Evolutionary conservation across 192 early-diverging fungal species (phyloP), one percentile per base, ranked within the genome.

Genomic region (Pilobolus umbonatus): DNA sequence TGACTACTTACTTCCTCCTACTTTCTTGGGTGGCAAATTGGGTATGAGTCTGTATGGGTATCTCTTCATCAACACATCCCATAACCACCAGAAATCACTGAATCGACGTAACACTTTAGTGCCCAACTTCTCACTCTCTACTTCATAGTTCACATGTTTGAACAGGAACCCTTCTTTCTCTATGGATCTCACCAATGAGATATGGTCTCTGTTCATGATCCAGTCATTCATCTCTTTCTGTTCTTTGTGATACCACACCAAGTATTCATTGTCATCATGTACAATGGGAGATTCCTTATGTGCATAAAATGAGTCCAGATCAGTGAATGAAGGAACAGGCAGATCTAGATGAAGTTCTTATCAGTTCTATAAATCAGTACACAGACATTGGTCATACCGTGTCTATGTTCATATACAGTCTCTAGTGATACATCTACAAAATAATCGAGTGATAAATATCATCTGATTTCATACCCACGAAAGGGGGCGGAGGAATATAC

Each of bases 41-140:
- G 90, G 86, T 21, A 88, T 76, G 57, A 92, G 85, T 15, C 95
- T 77, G 56, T 80, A 91, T 5, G 92, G 93, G 54, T 95, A 98
- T 58, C 81, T 67, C 54, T 85, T 89, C 25, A 82, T 52, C 1
- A 97, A 69, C 14, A 88, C 75, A 59, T 93, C 89, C 38, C 82
- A 80, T 36, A 97, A 69, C 92, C 92, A 95, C 68, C 81, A 82
- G 72, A 97, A 95, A 71, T 97, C 95, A 53, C 87, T 93, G 68
- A 93, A 97, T 51, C 95, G 82, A 14, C 95, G 84, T 28, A 85
- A 67, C 3, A 93, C 93, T 40, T 59, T 69, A 15, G 73, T 69
- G 30, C 60, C 62, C 10, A 72, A 76, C 25, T 73, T 67, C 65
- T 87, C 84, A 32, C 84, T 86, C 42, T 90, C 85, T n/a, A 96